Evolutionary conservation across 306 rosid species (phyloP).

Genomic region (Acmispon strigosus): DNA sequence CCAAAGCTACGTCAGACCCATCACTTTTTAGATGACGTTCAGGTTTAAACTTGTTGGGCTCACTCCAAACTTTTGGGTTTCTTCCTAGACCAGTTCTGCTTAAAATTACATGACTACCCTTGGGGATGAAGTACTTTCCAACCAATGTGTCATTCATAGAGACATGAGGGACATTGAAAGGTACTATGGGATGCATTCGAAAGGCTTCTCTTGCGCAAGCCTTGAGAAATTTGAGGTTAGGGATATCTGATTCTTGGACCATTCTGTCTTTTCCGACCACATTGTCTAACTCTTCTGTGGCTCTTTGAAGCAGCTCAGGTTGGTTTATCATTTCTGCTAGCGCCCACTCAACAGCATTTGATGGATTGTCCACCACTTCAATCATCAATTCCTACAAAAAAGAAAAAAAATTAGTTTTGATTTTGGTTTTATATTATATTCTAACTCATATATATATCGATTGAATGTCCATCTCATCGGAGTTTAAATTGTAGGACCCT

Average conservation of each 20-base stretch:
- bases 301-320: constrained; percentile 24
- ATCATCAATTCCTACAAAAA: constrained; percentile 27
- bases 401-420: background rate
- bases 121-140: constrained; percentile 39
- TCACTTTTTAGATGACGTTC: constrained; percentile 20
- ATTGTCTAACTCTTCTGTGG: constrained; percentile 27
- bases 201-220: constrained; percentile 41
- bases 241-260: constrained; percentile 40
- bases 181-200: constrained; percentile 37
- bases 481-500: too few relatives aligned
- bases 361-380: constrained; percentile 37
- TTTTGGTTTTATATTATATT: too few relatives aligned
- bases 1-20: background rate
- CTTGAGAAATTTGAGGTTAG: constrained; percentile 29
- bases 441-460: too few relatives aligned
- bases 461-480: too few relatives aligned
- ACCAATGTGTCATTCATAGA: constrained; percentile 21
- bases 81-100: constrained; percentile 33
- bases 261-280: constrained; percentile 30
- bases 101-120: constrained; percentile 36
- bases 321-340: constrained; percentile 42
- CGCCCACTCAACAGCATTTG: constrained; percentile 42
- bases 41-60: constrained; percentile 29
- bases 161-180: constrained; percentile 39
- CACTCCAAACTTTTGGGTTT: constrained; percentile 34